These are phyloP conservation scores for Cenchrus fungigraminus DNA, from an alignment of 176 grass and related monocot genomes.

Conservation along the genomic window DNA sequence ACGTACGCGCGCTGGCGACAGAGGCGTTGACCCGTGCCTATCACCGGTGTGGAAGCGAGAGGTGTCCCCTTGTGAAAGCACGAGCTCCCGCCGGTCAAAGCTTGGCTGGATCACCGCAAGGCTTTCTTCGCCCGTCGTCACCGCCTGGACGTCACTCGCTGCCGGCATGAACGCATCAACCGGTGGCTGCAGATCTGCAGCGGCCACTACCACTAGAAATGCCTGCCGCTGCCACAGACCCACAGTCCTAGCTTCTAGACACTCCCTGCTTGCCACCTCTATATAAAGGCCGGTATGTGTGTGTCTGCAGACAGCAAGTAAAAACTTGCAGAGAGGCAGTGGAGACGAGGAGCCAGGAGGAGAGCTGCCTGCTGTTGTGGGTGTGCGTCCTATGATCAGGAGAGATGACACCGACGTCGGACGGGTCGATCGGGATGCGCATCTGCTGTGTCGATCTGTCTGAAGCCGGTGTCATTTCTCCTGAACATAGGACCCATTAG, in stretches of 20 bases:
- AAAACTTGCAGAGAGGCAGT: neutral
- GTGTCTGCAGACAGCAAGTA: neutral
- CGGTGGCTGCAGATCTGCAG: neutral
- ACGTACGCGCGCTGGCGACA: neutral
- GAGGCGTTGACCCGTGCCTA: conserved; percentile 4
- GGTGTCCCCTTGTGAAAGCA: conserved; percentile 33
- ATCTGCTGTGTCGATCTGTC: neutral
- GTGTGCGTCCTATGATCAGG: conserved; percentile 55
- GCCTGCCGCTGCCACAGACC: neutral
- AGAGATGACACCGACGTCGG: conserved; percentile 69
- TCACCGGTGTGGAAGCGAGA: conserved; percentile 20
- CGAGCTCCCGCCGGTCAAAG: conserved; percentile 34
- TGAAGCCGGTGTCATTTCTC: conserved; percentile 52
- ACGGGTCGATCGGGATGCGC: neutral
- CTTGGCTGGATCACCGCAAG: neutral
- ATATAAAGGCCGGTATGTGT: conserved; percentile 8
- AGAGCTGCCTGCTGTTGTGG: neutral
- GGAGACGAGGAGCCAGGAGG: neutral
- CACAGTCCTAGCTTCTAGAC: neutral
- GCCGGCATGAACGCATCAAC: neutral
- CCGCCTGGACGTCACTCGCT: conserved; percentile 3
- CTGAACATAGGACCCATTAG: conserved; percentile 46
- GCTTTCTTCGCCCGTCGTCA: neutral
- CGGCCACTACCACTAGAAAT: neutral
- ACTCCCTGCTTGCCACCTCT: conserved; percentile 8